Base-by-base conservation (phyloP, 2,329 filamentous ascomycete genomes). In the Berkeleyomyces basicola region DNA sequence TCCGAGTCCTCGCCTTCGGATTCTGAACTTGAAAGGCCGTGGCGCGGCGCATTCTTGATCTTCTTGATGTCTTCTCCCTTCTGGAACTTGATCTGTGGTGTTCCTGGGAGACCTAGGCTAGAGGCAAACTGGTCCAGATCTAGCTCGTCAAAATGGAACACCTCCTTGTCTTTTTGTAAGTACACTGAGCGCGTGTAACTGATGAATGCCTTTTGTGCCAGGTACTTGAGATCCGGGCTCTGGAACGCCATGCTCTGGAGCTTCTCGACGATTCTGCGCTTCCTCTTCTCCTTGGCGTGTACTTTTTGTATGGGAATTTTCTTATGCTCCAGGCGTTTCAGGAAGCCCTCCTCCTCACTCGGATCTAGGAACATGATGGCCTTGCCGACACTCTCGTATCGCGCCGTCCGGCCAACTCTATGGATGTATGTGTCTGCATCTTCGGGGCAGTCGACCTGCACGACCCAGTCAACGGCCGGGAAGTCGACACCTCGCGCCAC, bases 341-440 rank as follows among this genome's bases (percentile, higher is more conserved):
- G 70, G 87, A 99, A 95, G n/a, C 88, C 91, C 63, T 84, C 80
- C 71, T 96, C 92, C 73, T 99, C 95, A 67, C 84, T 93, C 0
- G 93, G 92, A 62, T 96, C 90, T 0, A 99, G 76, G 72, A 99
- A 96, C 0, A 99, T 73, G 0, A 97, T 89, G 0, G 93, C 92
- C 46, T 86, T 84, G 6, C 93, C 93, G 61, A 89, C 83, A 66
- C 87, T 86, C 69, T 96, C 86, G 72, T 95, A 97, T 31, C 92
- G 83, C n/a, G 93, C 93, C 16, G 93, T 97, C 39, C 93, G 83
- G 1, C 93, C 93, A 3, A 96, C 92, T 64, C 93, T 84, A 74
- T 99, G 93, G 68, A 99, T 97, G 70, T 99, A 99, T 0, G 93
- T 99, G 70, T 97, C 93, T 3, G 88, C 87, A 72, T 99, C 92